These are phyloP conservation scores for Blastocystis sp. DNA, from an alignment of 352 stramenopile species.

Conservation along the genomic window DNA sequence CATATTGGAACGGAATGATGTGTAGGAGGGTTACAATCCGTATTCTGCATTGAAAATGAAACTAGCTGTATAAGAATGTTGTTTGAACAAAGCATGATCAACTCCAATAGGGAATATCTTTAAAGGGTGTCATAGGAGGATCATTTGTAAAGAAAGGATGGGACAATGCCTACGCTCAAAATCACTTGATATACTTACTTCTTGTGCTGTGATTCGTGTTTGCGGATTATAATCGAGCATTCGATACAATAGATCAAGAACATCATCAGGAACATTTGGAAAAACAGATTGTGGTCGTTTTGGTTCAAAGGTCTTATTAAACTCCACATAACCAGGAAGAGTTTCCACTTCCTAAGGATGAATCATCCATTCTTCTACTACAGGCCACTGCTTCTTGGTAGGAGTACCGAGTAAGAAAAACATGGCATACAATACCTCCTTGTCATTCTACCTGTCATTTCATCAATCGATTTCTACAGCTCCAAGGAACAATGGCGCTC, in stretches of 20 bases:
- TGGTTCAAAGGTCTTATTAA: slow-evolving; percentile 27
- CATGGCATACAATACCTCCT: slow-evolving; percentile 23
- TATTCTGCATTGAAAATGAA: slow-evolving; percentile 96
- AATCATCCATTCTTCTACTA: background rate
- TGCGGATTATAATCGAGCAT: slow-evolving; percentile 54
- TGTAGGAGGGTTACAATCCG: slow-evolving; percentile 81
- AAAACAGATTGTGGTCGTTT: background rate
- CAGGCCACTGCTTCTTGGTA: slow-evolving; percentile 11
- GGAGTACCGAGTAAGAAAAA: slow-evolving; percentile 35
- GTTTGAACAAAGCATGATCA: background rate
- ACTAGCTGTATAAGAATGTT: slow-evolving; percentile 77
- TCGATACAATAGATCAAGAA: slow-evolving; percentile 35
- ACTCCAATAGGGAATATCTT: slow-evolving; percentile 11
- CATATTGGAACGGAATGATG: background rate
- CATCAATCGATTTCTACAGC: background rate
- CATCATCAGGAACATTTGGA: background rate
- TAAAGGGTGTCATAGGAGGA: slow-evolving; percentile 17
- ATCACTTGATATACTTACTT: background rate
- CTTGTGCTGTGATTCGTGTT: slow-evolving; percentile 37
- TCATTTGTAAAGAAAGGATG: slow-evolving; percentile 57
- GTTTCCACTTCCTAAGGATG: slow-evolving; percentile 40
- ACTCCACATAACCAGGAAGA: slow-evolving; percentile 32
- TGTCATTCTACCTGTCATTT: slow-evolving; percentile 13
- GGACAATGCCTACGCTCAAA: background rate
- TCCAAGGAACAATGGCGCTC: slow-evolving; percentile 44